Evolutionary conservation across 768 basidiomycete species (phyloP), one percentile per base, ranked within the genome.

Genomic region (Macrocybe gigantea): DNA sequence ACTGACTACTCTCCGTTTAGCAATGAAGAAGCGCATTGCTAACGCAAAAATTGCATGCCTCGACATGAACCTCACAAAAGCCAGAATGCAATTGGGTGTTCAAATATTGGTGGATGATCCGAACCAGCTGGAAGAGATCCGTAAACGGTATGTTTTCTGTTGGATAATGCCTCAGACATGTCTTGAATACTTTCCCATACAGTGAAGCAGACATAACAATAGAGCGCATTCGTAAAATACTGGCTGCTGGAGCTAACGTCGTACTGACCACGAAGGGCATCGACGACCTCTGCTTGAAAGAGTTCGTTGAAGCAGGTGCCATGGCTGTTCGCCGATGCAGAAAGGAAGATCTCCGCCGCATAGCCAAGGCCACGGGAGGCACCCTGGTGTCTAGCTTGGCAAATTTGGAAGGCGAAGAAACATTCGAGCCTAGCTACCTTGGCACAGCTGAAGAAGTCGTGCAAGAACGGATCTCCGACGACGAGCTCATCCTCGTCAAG

Each of bases 71-170:
- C 74, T 99, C 43, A 88, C 91, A 60, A 98, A 98, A 68, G 74
- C 88, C 35, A 84, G 96, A 36, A 97, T 99, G 96, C 94, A 97
- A 57, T 76, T 99, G 15, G 96, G 96, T 49, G 85, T 99, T 2
- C 96, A 99, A 62, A 94, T 99, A 61, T 78, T 97, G 40, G 90
- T 98, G 13, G 95, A 98, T 22, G 90, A 98, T 64, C 96, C 96
- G 2, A 81, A 93, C 49, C 92, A 98, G 64, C 72, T 99, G 40
- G 96, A 98, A 66, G 91, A 93, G 57, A 99, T 99, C 56, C 83
- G 96, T 49, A 89, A 86, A 64, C 78, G 94, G 93, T 92, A 49
- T 38, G 79, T 61, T 29, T 38, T 7, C 9, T 38, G 12, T 29
- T 22, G 22, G 22, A 22, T 22, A 22, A 22, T 1, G 22, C 22